Conservation (phyloP, 2,329 filamentous ascomycete genomes). For the Aspergillus clavatus region DNA sequence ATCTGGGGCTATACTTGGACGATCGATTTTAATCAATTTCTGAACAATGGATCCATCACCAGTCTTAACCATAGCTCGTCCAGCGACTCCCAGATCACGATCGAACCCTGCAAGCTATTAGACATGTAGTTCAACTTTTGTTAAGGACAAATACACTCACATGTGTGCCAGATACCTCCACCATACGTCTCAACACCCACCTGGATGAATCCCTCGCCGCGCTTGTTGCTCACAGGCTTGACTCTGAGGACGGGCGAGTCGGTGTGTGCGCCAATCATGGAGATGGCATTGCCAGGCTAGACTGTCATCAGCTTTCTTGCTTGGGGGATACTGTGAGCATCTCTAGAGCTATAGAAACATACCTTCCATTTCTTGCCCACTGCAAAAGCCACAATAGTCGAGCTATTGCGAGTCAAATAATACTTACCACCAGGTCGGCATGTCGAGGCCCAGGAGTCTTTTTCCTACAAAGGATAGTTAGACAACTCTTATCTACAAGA, state of each 20-base stretch:
- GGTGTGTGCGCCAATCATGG: slow-evolving; percentile 93
- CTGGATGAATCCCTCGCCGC: slow-evolving; percentile 80
- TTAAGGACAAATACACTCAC: slow-evolving; percentile 28
- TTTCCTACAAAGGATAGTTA: slow-evolving; percentile 54
- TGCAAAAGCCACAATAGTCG: slow-evolving; percentile 87
- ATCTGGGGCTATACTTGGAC: slow-evolving; percentile 53
- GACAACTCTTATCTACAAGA: neutral
- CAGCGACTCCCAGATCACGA: slow-evolving; percentile 84
- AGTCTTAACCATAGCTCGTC: slow-evolving; percentile 75
- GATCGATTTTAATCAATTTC: slow-evolving; percentile 84
- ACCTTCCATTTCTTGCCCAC: slow-evolving; percentile 82
- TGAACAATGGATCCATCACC: slow-evolving; percentile 70
- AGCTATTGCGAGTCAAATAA: slow-evolving; percentile 89
- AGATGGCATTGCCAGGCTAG: slow-evolving; percentile 76
- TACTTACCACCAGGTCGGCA: slow-evolving; percentile 88
- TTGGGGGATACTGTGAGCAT: no score
- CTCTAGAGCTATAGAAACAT: slow-evolving; percentile 9
- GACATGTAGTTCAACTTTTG: neutral
- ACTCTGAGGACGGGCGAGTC: slow-evolving; percentile 88
- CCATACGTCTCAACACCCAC: slow-evolving; percentile 96
- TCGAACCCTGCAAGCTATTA: slow-evolving; percentile 65
- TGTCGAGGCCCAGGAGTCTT: slow-evolving; percentile 77
- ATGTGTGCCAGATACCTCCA: slow-evolving; percentile 95
- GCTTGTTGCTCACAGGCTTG: slow-evolving; percentile 91
- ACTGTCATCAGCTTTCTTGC: neutral